Percentiles rank a stretch among this genome's conserved stretches.
Conservation (phyloP, 73 alveolate genomes). For the Uronychia binucleata region DNA sequence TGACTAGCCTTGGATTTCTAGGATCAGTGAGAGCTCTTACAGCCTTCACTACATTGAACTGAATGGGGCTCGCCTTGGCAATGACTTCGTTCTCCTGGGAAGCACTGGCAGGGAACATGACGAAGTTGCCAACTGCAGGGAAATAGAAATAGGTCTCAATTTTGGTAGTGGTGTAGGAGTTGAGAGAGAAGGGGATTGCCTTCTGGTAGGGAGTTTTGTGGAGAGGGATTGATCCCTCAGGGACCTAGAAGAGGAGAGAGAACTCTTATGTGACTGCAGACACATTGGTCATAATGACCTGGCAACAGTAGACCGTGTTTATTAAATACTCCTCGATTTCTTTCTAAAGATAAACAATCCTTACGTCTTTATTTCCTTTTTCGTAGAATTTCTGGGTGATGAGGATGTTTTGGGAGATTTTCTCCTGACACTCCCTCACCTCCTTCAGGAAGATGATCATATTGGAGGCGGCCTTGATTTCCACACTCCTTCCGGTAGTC, state of each 20-base stretch:
- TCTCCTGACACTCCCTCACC: slow-evolving; percentile 70
- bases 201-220: slow-evolving; percentile 65
- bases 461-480: slow-evolving; percentile 63
- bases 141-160: slow-evolving; percentile 82
- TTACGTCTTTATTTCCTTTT: slow-evolving; percentile 42
- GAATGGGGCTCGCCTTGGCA: slow-evolving; percentile 55
- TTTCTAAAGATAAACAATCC: slow-evolving; percentile 25
- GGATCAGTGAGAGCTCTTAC: background rate
- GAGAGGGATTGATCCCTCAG: slow-evolving; percentile 92
- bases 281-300: slow-evolving; percentile 86
- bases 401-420: slow-evolving; percentile 74
- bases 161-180: slow-evolving; percentile 76
- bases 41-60: slow-evolving; percentile 4
- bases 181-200: slow-evolving; percentile 56
- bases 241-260: slow-evolving; percentile 82
- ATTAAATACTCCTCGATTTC: slow-evolving; percentile 75
- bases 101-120: slow-evolving; percentile 86
- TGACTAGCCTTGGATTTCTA: slow-evolving; percentile 6
- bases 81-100: slow-evolving; percentile 75
- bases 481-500: slow-evolving; percentile 66
- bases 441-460: slow-evolving; percentile 81
- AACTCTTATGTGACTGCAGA: slow-evolving; percentile 67
- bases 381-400: slow-evolving; percentile 81
- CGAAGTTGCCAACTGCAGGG: slow-evolving; percentile 78
- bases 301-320: slow-evolving; percentile 72